A percentile compares a stretch with the other conserved stretches of the same genome.
Evolutionary conservation across 2,329 filamentous ascomycete species (phyloP).

Genomic region (Penicillium sp.): DNA sequence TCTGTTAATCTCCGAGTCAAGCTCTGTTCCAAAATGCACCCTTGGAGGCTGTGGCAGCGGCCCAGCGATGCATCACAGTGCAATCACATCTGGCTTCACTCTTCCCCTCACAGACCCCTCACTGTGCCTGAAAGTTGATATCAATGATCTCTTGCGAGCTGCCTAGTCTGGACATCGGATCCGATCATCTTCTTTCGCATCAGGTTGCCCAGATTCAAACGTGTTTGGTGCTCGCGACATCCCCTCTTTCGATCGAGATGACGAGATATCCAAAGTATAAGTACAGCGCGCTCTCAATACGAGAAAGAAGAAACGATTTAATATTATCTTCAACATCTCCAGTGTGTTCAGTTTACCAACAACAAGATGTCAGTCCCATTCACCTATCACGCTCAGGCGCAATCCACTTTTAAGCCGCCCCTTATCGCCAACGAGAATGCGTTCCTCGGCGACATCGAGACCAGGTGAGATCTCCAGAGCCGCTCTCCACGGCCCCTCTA

Average conservation of each 20-base stretch:
- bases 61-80: no score
- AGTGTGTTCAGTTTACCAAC: neutral
- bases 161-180: conserved; percentile 18
- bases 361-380: conserved; percentile 46
- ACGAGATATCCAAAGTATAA: neutral
- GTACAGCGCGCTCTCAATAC: neutral
- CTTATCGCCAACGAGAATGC: conserved; percentile 70
- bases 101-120: conserved; percentile 15
- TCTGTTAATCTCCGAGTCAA: no score
- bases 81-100: neutral
- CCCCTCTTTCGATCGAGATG: conserved; percentile 9
- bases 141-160: conserved; percentile 5
- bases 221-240: neutral
- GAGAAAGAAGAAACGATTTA: no score
- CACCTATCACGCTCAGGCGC: conserved; percentile 59
- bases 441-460: conserved; percentile 64
- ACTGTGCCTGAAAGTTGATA: neutral
- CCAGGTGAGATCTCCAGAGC: conserved; percentile 43
- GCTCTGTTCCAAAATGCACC: no score
- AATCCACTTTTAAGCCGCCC: conserved; percentile 63
- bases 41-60: no score
- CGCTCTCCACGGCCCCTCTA: no score
- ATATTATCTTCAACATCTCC: no score
- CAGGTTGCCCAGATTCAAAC: neutral
- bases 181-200: conserved; percentile 6